Evolutionary conservation across 78 protist genomes (phyloP).

Genomic region (Polysphondylium violaceum): DNA sequence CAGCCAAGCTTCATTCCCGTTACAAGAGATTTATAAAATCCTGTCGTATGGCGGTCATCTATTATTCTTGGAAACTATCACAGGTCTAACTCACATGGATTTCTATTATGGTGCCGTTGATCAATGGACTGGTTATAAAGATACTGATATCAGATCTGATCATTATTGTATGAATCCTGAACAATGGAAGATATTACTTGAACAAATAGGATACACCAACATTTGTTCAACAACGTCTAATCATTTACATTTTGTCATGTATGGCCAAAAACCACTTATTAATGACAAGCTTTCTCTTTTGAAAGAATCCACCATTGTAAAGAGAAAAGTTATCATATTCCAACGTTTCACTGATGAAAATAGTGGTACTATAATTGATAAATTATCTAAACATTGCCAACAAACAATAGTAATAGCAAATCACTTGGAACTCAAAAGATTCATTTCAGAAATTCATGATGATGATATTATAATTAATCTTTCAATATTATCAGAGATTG

Average conservation of each 20-base stretch:
- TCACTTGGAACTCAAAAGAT: neutral
- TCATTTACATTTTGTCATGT: neutral
- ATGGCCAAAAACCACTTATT: neutral
- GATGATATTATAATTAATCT: neutral
- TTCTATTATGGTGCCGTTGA: neutral
- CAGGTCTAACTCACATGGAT: neutral
- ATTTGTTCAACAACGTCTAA: neutral
- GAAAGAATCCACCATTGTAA: too few relatives aligned
- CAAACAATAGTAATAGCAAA: neutral
- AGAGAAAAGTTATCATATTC: too few relatives aligned
- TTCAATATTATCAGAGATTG: neutral
- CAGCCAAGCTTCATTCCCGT: neutral
- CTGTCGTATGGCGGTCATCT: neutral
- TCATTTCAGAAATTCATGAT: neutral
- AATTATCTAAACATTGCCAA: neutral
- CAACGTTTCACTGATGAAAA: too few relatives aligned
- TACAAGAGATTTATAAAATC: neutral
- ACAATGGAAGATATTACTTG: neutral
- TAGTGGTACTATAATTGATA: neutral
- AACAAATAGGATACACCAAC: neutral
- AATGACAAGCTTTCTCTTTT: too few relatives aligned
- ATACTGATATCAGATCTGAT: slow-evolving; percentile 9
- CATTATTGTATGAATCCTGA: neutral
- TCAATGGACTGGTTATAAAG: slow-evolving; percentile 4
- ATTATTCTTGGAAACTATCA: neutral